Percentiles rank a stretch among this genome's conserved stretches.
phyloP scores from a whole-genome alignment of 2,329 filamentous ascomycete genomes.

The Colletotrichum navitas region DNA sequence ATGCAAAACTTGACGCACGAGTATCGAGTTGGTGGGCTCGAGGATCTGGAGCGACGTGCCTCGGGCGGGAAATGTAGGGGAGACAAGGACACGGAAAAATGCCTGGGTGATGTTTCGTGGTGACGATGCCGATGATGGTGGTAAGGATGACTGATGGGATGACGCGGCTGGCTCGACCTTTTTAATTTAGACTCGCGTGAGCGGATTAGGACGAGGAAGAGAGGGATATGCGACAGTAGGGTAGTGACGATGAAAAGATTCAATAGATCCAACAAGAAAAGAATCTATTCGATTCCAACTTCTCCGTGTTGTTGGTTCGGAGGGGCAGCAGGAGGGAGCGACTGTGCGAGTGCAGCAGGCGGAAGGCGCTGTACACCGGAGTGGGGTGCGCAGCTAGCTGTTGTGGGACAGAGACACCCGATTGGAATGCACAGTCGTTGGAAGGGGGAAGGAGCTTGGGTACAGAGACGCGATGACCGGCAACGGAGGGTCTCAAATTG shows the following conservation, averaged over 20 bases:
- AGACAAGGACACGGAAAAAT: background rate
- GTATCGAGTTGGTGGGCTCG: background rate
- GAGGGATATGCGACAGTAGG: conserved; percentile 7
- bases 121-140: background rate
- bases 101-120: conserved; percentile 4
- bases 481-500: conserved; percentile 19
- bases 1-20: background rate
- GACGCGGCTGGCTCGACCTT: conserved; percentile 27
- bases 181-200: conserved; percentile 26
- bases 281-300: conserved; percentile 11
- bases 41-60: background rate
- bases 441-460: background rate
- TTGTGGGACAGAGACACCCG: conserved; percentile 2
- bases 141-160: conserved; percentile 2
- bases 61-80: background rate
- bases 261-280: conserved; percentile 25
- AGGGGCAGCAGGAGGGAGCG: conserved; percentile 2
- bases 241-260: conserved; percentile 18
- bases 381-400: background rate
- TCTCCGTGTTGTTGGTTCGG: background rate
- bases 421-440: conserved; percentile 20
- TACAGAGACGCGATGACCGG: conserved; percentile 12
- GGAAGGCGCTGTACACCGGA: conserved; percentile 6
- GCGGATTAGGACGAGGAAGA: background rate
- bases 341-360: background rate